Base-by-base conservation (phyloP, 768 basidiomycete species). In the Lenzites betulinus region DNA sequence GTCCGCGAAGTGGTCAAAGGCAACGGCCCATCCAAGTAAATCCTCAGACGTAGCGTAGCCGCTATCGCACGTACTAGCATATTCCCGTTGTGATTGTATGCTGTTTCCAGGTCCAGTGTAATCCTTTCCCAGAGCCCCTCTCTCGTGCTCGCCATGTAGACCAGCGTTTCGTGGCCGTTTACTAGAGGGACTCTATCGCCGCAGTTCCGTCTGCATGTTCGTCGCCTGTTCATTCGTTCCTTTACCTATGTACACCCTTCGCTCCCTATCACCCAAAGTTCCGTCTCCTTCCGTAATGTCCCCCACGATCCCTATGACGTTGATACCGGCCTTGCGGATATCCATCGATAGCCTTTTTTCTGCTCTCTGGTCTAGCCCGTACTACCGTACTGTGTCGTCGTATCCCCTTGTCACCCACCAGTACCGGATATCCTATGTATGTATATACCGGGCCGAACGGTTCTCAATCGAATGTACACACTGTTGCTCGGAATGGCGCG, bases 1-100 rank as follows among this genome's bases (percentile, higher is more conserved):
- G 83, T 92, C 56, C 87, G 87, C 64, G 81, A 83, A 44, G 91
- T 81, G 6, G 89, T 91, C 51, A 84, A 87, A 60, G 83, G 62
- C 8, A 50, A 57, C 2, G 54, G 60, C 20, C 41, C 85, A 3
- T 77, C 77, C 46, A 79, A 78, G 65, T 78, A 69, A 71, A 58
- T 47, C 51, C 50, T 26, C 5, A 25, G 38, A 16, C 42, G 15
- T 16, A n/a, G 35, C 41, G 42, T 46, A 30, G 53, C 33, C 5
- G 36, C 47, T 6, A 26, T 39, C 52, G 55, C 47, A 49, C 55
- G 55, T 23, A 57, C 18, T 16, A 28, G 26, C 47, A 20, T 36
- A 44, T 53, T 22, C 26, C 43, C 25, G 23, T 22, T 39, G 33
- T 57, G 35, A 54, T 54, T 58, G 59, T 65, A 61, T 50, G 62